Evolutionary conservation across 108 stramenopile genomes (phyloP), one percentile per base, ranked within the genome.

Genomic region (Aureococcus anophagefferens): DNA sequence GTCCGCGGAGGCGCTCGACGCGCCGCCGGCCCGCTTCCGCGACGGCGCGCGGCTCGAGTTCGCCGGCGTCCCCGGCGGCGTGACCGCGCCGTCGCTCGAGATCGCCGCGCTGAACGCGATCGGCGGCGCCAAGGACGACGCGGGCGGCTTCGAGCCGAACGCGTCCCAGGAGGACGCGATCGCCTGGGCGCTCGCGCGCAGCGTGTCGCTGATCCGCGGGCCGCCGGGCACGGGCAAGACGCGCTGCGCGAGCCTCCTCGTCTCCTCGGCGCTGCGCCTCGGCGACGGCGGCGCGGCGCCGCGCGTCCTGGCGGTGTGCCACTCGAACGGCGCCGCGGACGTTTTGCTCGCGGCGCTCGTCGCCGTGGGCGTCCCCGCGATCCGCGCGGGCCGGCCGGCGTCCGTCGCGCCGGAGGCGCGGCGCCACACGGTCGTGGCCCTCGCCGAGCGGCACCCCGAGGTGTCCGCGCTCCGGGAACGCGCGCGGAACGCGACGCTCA

Each of bases 251-350:
- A 79, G 83, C 28, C 65, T 86, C 17, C 73, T 89, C 46, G 83
- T 89, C 5, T 66, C 85, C 0, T 76, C 84, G 1, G 86, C 85
- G 30, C 62, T 87, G 46, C 65, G 74, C 69, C 68, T 86, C 72
- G 25, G 62, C 30, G 79, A 68, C 34, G 34, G 7, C 34, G 32
- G 7, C 0, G 14, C 4, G 21, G 32, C 51, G 14, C 51, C 25
- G 25, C 51, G 86, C 40, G 78, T 89, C 34, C 68, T 89, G 59
- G 89, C 87, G 4, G 89, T 89, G 3, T 74, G 86, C 16, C 89
- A 89, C 62, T 77, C 76, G 33, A 89, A 89, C 46, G 87, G 87
- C 32, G 89, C 89, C 21, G 89, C 89, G 0, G 89, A 89, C 79
- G 86, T 87, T 5, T 35, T 89, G n/a, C 59, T 89, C 28, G 69